A percentile compares a stretch with the other conserved stretches of the same genome.
Conservation (phyloP, 75 land plant species). For the Isoetes taiwanensis region DNA sequence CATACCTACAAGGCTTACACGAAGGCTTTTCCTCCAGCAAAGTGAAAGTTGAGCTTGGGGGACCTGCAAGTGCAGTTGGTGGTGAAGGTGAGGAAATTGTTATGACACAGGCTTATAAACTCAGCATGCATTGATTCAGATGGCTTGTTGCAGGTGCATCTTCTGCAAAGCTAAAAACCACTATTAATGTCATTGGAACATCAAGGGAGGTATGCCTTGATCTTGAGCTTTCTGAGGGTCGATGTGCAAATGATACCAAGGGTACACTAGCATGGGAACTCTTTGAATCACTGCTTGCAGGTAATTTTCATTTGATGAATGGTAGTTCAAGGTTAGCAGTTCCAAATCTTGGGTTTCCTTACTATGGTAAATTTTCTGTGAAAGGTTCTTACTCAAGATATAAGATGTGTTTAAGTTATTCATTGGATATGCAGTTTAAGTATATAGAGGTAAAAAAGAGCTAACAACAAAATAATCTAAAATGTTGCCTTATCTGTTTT, state of each 20-base stretch:
- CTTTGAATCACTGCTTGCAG: constrained; percentile 8
- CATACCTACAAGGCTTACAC: constrained; percentile 13
- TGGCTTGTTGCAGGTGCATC: constrained; percentile 20
- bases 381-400: no score
- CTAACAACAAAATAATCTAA: no score
- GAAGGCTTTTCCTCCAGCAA: constrained; percentile 13
- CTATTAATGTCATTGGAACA: background rate
- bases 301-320: no score
- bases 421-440: no score
- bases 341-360: no score
- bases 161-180: constrained; percentile 10
- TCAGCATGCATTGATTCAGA: no score
- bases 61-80: constrained; percentile 23
- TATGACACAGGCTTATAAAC: no score
- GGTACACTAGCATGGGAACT: constrained; percentile 18
- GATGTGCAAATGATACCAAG: constrained; percentile 15
- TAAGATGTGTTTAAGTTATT: no score
- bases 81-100: constrained; percentile 17
- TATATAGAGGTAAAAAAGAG: no score
- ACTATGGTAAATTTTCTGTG: no score
- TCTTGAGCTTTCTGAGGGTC: constrained; percentile 11
- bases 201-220: constrained; percentile 10
- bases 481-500: no score
- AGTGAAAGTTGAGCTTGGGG: constrained; percentile 17
- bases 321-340: no score